A percentile compares a stretch with the other conserved stretches of the same genome.
These are phyloP conservation scores for Saccharomyces pastorianus DNA, from an alignment of 1,139 yeast genomes.

Conservation along the genomic window DNA sequence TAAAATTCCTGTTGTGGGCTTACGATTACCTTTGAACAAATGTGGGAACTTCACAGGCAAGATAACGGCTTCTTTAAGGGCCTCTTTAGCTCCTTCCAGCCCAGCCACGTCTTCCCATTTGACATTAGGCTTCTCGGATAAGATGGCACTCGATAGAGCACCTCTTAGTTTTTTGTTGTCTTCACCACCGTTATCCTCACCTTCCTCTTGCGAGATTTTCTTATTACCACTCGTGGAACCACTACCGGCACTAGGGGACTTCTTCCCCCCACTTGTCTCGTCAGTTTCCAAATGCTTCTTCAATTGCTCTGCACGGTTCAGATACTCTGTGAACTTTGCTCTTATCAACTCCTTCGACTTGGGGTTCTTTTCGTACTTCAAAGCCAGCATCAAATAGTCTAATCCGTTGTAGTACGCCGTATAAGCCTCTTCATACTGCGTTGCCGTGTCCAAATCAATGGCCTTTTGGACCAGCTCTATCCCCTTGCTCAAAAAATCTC, in stretches of 20 bases:
- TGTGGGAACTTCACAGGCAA: slow-evolving; percentile 93
- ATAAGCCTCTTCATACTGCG: slow-evolving; percentile 89
- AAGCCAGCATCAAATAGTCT: slow-evolving; percentile 90
- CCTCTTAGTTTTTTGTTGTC: slow-evolving; percentile 85
- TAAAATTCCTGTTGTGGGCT: slow-evolving; percentile 86
- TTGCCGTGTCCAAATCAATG: slow-evolving; percentile 87
- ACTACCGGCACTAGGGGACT: slow-evolving; percentile 26
- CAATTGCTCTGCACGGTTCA: slow-evolving; percentile 88
- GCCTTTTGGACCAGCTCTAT: slow-evolving; percentile 91
- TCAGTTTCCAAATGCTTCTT: slow-evolving; percentile 78
- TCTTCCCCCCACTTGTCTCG: slow-evolving; percentile 34
- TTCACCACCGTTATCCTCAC: slow-evolving; percentile 59
- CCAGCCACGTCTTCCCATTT: slow-evolving; percentile 97
- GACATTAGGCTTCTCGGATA: slow-evolving; percentile 88
- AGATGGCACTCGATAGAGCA: slow-evolving; percentile 86
- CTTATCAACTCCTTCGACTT: slow-evolving; percentile 83
- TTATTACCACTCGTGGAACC: slow-evolving; percentile 32
- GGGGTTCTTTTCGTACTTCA: slow-evolving; percentile 90
- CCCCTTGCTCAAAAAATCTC: slow-evolving; percentile 86
- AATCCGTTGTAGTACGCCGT: slow-evolving; percentile 86
- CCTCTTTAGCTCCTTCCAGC: slow-evolving; percentile 88
- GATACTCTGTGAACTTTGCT: slow-evolving; percentile 82
- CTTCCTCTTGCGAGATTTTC: slow-evolving; percentile 15
- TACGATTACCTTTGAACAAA: slow-evolving; percentile 84
- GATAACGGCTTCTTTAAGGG: slow-evolving; percentile 94